Base-by-base conservation (phyloP, 495 filamentous ascomycete genomes). In the Aspergillus affinis region DNA sequence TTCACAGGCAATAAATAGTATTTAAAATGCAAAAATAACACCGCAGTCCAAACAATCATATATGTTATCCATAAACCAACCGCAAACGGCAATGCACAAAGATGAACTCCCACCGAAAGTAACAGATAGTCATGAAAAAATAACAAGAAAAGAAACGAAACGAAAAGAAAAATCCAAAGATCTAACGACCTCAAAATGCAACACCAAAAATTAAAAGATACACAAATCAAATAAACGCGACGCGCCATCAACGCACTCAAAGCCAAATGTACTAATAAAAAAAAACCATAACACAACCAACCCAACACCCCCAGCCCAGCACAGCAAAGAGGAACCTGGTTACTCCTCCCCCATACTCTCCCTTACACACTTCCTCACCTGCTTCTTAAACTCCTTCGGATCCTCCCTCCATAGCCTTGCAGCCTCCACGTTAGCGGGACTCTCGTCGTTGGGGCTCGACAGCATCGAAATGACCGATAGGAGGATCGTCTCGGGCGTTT, bases 401-500 rank as follows among this genome's bases (percentile, higher is more conserved):
- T 98, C 89, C 65, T 93, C 91, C 26, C 94, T 81, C 86, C 96
- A 90, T 71, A 97, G 65, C 49, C 88, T 79, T 12, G 92, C 93
- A 1, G 94, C 94, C 70, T 98, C 94, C 9, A 97, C 84, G 69
- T 98, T 98, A 2, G 94, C 94, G 0, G 95, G 91, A 65, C 89
- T 93, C 82, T 98, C 94, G 62, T 94, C 90, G 69, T 98, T 98
- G 29, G 95, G 94, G 63, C 88, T 89, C 52, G 88, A 88, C 48
- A 98, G 88, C 84, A 98, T 88, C 63, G 90, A 93, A 68, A 98
- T 95, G 15, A 97, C 91, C 57, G 89, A 93, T 9, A 98, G 71
- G 15, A 98, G 78, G 56, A 98, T 98, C 4, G 91, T 93, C 77
- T 98, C 95, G 49, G 96, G 95, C 2, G 90, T 93, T 73, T 98